Evolutionary conservation across 805 yeast species (phyloP).

Genomic region (Wickerhamiella lipophila): DNA sequence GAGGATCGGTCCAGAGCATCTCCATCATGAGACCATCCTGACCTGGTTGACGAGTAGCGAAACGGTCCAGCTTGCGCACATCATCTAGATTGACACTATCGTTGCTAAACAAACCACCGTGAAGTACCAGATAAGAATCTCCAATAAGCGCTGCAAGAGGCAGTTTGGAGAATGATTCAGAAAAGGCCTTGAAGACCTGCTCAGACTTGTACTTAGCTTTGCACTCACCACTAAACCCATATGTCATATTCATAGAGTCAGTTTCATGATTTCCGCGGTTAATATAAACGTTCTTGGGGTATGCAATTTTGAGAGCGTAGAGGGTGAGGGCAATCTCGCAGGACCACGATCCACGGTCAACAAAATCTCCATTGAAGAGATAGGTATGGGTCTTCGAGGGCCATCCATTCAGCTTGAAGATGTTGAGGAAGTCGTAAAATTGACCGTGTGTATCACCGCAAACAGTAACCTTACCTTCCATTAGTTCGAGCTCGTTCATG

Average conservation of each 20-base stretch:
- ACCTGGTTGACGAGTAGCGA: constrained; percentile 65
- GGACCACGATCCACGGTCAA: constrained; percentile 97
- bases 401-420: constrained; percentile 62
- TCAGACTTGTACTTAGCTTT: constrained; percentile 68
- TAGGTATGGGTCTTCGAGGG: constrained; percentile 58
- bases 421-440: constrained; percentile 73
- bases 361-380: constrained; percentile 93
- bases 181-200: constrained; percentile 65
- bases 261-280: constrained; percentile 98
- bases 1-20: constrained; percentile 95
- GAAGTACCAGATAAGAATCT: constrained; percentile 72
- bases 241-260: constrained; percentile 88
- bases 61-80: constrained; percentile 57
- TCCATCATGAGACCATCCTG: constrained; percentile 92
- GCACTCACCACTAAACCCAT: constrained; percentile 94
- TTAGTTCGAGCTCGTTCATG: constrained; percentile 52
- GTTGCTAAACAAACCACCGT: constrained; percentile 85
- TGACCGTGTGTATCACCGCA: constrained; percentile 99
- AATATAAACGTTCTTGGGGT: constrained; percentile 56
- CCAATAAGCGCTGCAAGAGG: constrained; percentile 81
- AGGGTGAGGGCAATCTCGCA: constrained; percentile 83
- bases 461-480: constrained; percentile 47
- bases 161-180: constrained; percentile 72
- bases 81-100: constrained; percentile 61
- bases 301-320: constrained; percentile 62